Evolutionary conservation across 768 basidiomycete species (phyloP).

Genomic region (Sarcomyxa edulis): DNA sequence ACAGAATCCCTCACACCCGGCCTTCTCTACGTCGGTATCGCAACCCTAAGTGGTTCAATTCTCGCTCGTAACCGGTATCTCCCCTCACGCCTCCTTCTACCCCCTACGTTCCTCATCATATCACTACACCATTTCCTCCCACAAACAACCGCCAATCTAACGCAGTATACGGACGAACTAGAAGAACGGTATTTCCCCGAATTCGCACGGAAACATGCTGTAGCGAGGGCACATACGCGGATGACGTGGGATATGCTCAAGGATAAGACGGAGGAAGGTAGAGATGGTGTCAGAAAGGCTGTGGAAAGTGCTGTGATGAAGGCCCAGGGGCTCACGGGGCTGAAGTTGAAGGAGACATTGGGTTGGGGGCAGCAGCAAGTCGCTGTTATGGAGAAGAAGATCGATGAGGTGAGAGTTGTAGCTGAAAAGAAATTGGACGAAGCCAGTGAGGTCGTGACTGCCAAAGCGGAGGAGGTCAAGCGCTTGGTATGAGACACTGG

Average conservation of each 20-base stretch:
- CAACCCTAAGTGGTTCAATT: slow-evolving; percentile 85
- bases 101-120: slow-evolving; percentile 65
- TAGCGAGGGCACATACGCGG: slow-evolving; percentile 51
- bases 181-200: slow-evolving; percentile 70
- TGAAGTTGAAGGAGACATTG: slow-evolving; percentile 62
- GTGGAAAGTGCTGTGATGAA: slow-evolving; percentile 43
- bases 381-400: no score
- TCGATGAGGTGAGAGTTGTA: no score
- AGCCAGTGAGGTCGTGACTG: no score
- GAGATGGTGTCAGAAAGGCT: slow-evolving; percentile 36
- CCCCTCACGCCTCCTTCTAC: slow-evolving; percentile 65
- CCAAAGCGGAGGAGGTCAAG: no score
- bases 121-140: slow-evolving; percentile 86
- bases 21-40: slow-evolving; percentile 85
- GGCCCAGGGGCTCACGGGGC: slow-evolving; percentile 65
- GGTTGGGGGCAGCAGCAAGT: no score
- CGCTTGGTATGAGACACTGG: no score
- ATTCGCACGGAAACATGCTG: slow-evolving; percentile 62
- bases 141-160: slow-evolving; percentile 67
- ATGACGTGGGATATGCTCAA: slow-evolving; percentile 58
- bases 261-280: slow-evolving; percentile 43
- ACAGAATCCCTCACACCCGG: slow-evolving; percentile 85
- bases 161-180: slow-evolving; percentile 56
- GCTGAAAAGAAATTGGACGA: no score
- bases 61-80: slow-evolving; percentile 73